These are phyloP conservation scores for Scenedesmus sp. DNA, from an alignment of 163 green algal species.

Conservation along the genomic window DNA sequence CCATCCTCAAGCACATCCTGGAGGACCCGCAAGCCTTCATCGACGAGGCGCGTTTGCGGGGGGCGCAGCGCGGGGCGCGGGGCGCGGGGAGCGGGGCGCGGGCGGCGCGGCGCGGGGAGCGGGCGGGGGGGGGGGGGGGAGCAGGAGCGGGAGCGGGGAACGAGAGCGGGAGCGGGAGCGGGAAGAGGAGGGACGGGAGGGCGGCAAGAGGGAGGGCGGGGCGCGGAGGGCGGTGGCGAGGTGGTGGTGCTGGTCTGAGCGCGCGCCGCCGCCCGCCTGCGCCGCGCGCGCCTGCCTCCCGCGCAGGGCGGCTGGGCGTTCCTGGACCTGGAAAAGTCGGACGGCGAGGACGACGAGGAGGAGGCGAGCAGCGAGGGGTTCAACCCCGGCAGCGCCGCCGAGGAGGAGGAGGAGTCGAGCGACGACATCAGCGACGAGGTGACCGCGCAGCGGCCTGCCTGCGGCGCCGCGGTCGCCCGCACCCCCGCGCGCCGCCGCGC, in stretches of 20 bases:
- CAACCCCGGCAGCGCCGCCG: conserved; percentile 57
- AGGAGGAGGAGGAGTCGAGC: conserved; percentile 67
- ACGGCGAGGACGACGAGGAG: conserved; percentile 53
- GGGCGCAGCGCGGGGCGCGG: conserved; percentile 5
- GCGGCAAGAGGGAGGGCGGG: too few species aligned
- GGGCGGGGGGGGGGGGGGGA: not conserved
- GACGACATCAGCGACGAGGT: conserved; percentile 40
- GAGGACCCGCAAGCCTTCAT: conserved; percentile 96
- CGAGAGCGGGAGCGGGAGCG: too few species aligned
- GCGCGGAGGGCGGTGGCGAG: too few species aligned
- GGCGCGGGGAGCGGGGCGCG: too few species aligned
- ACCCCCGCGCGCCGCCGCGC: too few species aligned
- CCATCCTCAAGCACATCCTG: conserved; percentile 97
- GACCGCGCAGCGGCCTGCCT: not conserved
- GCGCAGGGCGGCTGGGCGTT: conserved; percentile 97
- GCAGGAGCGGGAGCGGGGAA: too few species aligned
- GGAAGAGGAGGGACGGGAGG: too few species aligned
- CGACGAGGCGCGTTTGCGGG: conserved; percentile 52
- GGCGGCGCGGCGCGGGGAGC: not conserved
- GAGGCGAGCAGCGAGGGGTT: conserved; percentile 72
- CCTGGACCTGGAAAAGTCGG: conserved; percentile 88
- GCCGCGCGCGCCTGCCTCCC: not conserved
- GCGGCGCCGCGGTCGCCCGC: not conserved
- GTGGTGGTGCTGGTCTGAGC: not conserved
- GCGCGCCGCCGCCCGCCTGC: not conserved